These are phyloP conservation scores for Neckera pumila DNA, from an alignment of 225 moss, liverwort and hornwort genomes.

Conservation along the genomic window DNA sequence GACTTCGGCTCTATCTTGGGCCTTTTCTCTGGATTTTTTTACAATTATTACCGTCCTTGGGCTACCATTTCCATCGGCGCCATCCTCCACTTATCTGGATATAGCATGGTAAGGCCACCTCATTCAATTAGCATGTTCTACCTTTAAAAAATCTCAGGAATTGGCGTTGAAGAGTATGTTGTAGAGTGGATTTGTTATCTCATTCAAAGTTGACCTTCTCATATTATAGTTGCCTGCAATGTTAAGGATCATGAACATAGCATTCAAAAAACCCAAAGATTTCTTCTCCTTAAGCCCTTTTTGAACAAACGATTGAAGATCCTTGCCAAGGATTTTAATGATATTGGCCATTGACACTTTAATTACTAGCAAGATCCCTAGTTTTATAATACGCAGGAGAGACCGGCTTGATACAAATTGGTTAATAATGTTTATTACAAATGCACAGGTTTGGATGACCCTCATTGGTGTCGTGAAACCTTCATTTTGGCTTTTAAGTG, in stretches of 20 bases:
- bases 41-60: conserved; percentile 50
- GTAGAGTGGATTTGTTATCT: background rate
- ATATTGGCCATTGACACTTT: background rate
- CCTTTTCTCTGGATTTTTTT: conserved; percentile 30
- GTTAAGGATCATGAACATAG: background rate
- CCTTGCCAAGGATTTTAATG: background rate
- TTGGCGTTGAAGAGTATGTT: background rate
- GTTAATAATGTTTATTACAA: background rate
- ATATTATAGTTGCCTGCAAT: background rate
- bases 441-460: conserved; percentile 27
- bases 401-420: background rate
- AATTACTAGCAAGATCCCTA: background rate
- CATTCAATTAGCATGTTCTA: background rate
- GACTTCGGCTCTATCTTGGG: conserved; percentile 36
- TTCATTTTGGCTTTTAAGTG: conserved; percentile 36
- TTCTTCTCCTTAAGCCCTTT: background rate
- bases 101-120: conserved; percentile 25
- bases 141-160: background rate
- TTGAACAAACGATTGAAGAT: background rate
- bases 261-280: background rate
- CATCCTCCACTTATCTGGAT: conserved; percentile 40
- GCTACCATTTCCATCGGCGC: conserved; percentile 30
- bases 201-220: background rate
- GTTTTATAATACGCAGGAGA: background rate
- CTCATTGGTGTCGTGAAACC: conserved; percentile 10